phyloP scores from a whole-genome alignment of 2,329 filamentous ascomycete genomes.

The Triangularia verruculosa region DNA sequence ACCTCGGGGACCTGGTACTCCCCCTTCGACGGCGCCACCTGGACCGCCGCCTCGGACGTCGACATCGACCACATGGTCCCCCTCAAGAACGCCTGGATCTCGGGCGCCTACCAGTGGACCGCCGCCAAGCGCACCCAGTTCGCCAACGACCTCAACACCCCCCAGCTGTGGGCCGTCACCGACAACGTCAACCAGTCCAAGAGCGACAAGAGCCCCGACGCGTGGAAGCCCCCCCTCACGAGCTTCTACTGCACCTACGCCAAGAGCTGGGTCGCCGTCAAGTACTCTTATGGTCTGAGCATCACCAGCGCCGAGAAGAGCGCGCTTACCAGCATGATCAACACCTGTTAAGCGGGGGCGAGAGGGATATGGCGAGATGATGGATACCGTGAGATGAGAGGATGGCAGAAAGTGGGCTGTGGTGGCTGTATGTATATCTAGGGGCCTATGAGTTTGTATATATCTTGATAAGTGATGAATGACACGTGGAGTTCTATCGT shows the following conservation, averaged over 20 bases:
- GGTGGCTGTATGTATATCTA: background rate
- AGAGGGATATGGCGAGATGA: slow-evolving; percentile 1
- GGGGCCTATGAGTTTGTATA: background rate
- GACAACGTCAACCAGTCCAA: slow-evolving; percentile 72
- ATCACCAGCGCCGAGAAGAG: slow-evolving; percentile 71
- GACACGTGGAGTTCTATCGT: slow-evolving; percentile 21
- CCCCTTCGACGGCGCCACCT: slow-evolving; percentile 71
- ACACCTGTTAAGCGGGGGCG: slow-evolving; percentile 51
- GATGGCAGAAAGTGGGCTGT: background rate
- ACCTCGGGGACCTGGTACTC: slow-evolving; percentile 67
- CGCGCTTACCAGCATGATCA: slow-evolving; percentile 63
- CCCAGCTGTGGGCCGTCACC: slow-evolving; percentile 77
- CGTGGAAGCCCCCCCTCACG: slow-evolving; percentile 69
- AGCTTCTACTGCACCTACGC: slow-evolving; percentile 78
- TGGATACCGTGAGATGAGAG: background rate
- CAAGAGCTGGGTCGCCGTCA: slow-evolving; percentile 73
- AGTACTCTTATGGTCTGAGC: slow-evolving; percentile 66
- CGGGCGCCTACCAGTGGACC: slow-evolving; percentile 70
- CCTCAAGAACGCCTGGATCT: slow-evolving; percentile 76
- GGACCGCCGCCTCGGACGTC: slow-evolving; percentile 65
- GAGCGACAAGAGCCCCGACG: slow-evolving; percentile 69
- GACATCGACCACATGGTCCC: slow-evolving; percentile 86
- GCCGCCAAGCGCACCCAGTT: slow-evolving; percentile 63
- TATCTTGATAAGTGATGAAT: background rate
- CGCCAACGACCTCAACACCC: slow-evolving; percentile 73